A percentile compares a stretch with the other conserved stretches of the same genome.
phyloP scores from a whole-genome alignment of 129 eudicot genomes.

The Artemisia annua region DNA sequence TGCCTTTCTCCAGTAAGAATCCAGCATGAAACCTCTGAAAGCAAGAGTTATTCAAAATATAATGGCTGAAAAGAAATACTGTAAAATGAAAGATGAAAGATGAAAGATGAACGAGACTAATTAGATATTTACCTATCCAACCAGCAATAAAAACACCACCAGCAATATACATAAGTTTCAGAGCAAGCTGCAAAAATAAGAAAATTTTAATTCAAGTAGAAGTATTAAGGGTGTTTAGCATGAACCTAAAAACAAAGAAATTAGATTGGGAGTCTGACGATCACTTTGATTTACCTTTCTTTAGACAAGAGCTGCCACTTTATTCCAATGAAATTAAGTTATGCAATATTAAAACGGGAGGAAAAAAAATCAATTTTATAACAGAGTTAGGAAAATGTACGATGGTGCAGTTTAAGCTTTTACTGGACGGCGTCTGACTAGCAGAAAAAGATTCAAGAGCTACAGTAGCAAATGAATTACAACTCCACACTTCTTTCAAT shows the following conservation, averaged over 20 bases:
- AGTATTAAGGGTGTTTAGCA: not conserved
- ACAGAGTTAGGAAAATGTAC: constrained; percentile 10
- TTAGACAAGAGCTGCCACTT: constrained; percentile 6
- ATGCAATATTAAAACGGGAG: not conserved
- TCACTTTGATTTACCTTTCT: constrained; percentile 16
- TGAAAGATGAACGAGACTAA: not conserved
- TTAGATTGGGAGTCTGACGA: not conserved
- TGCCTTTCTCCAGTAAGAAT: constrained; percentile 97
- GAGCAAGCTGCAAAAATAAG: constrained; percentile 69
- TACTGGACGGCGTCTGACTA: not conserved
- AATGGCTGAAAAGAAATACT: constrained; percentile 14
- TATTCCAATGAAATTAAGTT: constrained; percentile 1
- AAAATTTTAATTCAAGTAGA: not conserved
- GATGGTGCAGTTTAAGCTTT: constrained; percentile 16
- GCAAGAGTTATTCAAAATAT: constrained; percentile 23
- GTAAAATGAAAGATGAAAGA: constrained; percentile 11
- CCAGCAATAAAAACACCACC: constrained; percentile 95
- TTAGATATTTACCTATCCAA: constrained; percentile 74
- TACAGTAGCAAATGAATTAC: constrained; percentile 4
- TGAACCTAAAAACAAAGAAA: constrained; percentile 12
- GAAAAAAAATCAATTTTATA: not conserved
- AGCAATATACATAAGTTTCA: constrained; percentile 79
- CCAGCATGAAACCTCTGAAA: constrained; percentile 97
- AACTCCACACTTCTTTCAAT: not conserved
- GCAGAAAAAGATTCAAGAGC: constrained; percentile 4